Conservation (phyloP, 176 grass and related monocot genomes). For the Thalia dealbata region DNA sequence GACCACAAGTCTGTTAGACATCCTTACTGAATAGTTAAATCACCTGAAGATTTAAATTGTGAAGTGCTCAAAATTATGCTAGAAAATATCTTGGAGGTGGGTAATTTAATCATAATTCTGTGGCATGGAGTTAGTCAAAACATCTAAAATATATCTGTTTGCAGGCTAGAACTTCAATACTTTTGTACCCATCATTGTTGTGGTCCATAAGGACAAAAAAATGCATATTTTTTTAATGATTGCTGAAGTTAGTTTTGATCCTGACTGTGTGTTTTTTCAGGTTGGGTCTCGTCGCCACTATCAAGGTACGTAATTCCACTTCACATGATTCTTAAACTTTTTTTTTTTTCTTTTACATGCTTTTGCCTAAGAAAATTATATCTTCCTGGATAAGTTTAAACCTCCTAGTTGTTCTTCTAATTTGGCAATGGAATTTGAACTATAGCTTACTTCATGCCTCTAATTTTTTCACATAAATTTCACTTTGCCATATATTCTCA, state of each 20-base stretch:
- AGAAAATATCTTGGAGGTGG: background rate
- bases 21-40: background rate
- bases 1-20: background rate
- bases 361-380: background rate
- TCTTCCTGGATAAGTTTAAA: background rate
- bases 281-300: constrained; percentile 14
- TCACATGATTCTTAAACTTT: background rate
- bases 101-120: background rate
- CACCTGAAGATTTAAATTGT: background rate
- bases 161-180: too few relatives aligned
- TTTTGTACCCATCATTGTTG: background rate
- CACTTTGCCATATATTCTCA: background rate
- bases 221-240: background rate
- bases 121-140: background rate
- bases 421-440: background rate
- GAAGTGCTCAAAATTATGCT: background rate
- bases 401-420: background rate
- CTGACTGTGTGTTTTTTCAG: background rate
- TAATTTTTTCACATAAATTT: background rate
- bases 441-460: background rate
- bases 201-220: background rate
- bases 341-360: background rate
- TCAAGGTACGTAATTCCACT: constrained; percentile 1
- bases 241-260: background rate
- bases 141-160: too few relatives aligned